These are phyloP conservation scores for Neurospora pannonica DNA, from an alignment of 495 filamentous ascomycete genomes.

Conservation along the genomic window DNA sequence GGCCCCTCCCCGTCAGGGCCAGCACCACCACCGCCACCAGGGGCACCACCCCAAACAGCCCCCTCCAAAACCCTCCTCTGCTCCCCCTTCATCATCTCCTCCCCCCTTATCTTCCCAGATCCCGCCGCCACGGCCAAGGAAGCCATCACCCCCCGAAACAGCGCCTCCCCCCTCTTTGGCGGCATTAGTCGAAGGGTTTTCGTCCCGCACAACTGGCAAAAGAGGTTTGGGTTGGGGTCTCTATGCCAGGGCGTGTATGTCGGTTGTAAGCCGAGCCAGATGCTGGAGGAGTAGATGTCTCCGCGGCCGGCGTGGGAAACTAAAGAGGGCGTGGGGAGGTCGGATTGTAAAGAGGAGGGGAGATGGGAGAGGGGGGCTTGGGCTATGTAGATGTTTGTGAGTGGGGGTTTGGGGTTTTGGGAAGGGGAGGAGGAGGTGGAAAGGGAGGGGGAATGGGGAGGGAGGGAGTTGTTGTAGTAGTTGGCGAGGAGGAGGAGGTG, in stretches of 20 bases:
- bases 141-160: slow-evolving; percentile 51
- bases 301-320: slow-evolving; percentile 51
- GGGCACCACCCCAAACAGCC: slow-evolving; percentile 54
- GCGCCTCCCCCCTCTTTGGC: slow-evolving; percentile 46
- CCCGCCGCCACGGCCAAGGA: slow-evolving; percentile 28
- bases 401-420: slow-evolving; percentile 9
- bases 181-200: slow-evolving; percentile 66
- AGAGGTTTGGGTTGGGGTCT: slow-evolving; percentile 91
- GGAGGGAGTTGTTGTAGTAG: slow-evolving; percentile 8
- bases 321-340: slow-evolving; percentile 59
- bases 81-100: slow-evolving; percentile 86
- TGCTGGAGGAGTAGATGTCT: slow-evolving; percentile 74
- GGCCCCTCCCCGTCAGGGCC: too few relatives aligned
- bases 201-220: slow-evolving; percentile 67
- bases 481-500: slow-evolving; percentile 16
- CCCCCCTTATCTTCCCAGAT: slow-evolving; percentile 48
- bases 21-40: neutral
- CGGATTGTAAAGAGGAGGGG: slow-evolving; percentile 48
- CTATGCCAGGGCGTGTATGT: slow-evolving; percentile 85
- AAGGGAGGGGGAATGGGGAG: slow-evolving; percentile 39
- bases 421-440: slow-evolving; percentile 61
- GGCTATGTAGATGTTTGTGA: slow-evolving; percentile 61
- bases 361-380: slow-evolving; percentile 63
- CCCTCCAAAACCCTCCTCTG: slow-evolving; percentile 58
- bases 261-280: slow-evolving; percentile 81